Base-by-base conservation (phyloP, 2,329 filamentous ascomycete species). In the Verticillium isaacii region DNA sequence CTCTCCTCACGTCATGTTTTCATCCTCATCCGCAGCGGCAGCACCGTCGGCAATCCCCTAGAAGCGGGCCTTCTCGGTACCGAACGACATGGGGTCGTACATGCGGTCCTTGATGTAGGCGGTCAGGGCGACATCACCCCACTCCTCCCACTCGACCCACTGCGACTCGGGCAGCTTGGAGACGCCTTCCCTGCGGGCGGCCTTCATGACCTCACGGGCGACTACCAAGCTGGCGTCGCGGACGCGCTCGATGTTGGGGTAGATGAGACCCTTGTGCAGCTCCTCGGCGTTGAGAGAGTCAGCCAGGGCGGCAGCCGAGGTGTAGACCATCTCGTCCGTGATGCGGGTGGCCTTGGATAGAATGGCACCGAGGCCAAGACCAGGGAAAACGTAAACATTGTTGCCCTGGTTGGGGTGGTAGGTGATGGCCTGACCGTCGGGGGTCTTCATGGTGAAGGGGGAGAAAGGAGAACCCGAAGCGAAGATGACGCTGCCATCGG, bases 261-360 rank as follows among this genome's bases (percentile, higher is more conserved):
- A 98, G 71, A 98, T 89, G 73, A 96, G 88, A 60, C 92, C 92
- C 73, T 89, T 86, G 61, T 89, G 86, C 70, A 92, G 81, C 80
- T 99, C 95, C 65, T 95, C 89, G 45, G 87, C 82, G 65, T 89
- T 93, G 64, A 99, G 84, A 37, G 90, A 88, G 62, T 87, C 87
- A 17, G 92, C 86, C 23, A 98, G 85, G 5, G 92, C 89, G 50
- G 89, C 89, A 32, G 92, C 95, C 36, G 93, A 94, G 58, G 91
- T 93, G 80, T 98, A 98, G 72, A 99, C 93, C 95, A 99, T 99
- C 76, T 89, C 87, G 74, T 97, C 92, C 5, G 94, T 98, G 68
- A 98, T 84, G 69, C 88, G 88, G 67, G 91, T 88, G 14, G 93
- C 86, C 82, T 97, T 96, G 78, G 89, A 89, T 57, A 98, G 85